Base-by-base conservation (phyloP, 805 yeast species). In the Lipomyces lipofer region DNA sequence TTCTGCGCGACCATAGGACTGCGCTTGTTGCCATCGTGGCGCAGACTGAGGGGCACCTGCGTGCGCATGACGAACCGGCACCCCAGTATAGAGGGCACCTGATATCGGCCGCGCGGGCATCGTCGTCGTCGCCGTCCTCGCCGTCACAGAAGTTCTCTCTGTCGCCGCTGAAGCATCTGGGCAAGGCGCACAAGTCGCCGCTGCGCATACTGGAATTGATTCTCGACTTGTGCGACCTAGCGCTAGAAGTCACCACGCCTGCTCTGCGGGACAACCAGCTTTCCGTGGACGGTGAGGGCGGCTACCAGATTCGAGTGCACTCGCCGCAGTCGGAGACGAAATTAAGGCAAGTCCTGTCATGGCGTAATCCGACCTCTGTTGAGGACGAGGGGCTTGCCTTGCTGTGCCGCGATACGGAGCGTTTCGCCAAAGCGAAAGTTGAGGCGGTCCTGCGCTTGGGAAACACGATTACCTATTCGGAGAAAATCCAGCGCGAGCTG, bases 401-500 rank as follows among this genome's bases (percentile, higher is more conserved):
- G 12, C 70, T 90, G 22, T 78, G 85, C 1, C 80, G 76, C 15
- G 96, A 90, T 64, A 86, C 96, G 0, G 80, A 82, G 56, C 66
- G 66, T 0, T 64, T 85, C 22, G 82, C 84, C 0, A 75, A 75
- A 47, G 80, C 78, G 15, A 91, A 91, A 68, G 76, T 88, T 2
- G 88, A 85, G 49, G 77, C 87, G 0, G 77, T 89, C 17, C 73
- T 81, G 15, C 74, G 97, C 64, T 75, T 87, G 51, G 84, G 88
- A 12, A 86, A 90, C 57, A 80, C 88, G 1, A 74, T 88, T 56
- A 81, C 85, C 51, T 89, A 85, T 67, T 83, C 87, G 19, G 85
- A 85, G 59, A 84, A 82, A 63, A 82, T 90, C 47, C 86, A 88
- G 49, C 80, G 78, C 49, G 96, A 91, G 68, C 86, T 89, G 2